Base-by-base conservation (phyloP, 768 basidiomycete species). In the Rhizopogon sp. region DNA sequence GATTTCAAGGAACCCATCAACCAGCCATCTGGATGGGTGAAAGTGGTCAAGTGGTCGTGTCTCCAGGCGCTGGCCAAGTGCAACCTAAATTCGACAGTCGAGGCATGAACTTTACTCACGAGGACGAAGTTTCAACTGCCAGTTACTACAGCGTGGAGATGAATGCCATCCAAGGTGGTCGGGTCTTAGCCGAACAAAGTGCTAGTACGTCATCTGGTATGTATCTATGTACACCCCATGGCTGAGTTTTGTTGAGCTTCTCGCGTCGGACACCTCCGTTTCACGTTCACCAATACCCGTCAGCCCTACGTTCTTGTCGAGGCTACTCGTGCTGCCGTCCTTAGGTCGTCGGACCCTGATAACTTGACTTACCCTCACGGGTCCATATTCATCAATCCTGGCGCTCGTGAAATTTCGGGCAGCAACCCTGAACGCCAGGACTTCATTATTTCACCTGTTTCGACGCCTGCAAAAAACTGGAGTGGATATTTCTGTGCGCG, bases 1-100 rank as follows among this genome's bases (percentile, higher is more conserved):
- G 90, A 1, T 90, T 92, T 61, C 81, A 87, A 45, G 89, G 80
- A 5, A 91, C 90, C 3, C 83, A 89, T 52, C 90, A 90, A 60
- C 89, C 90, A 10, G 90, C 90, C 0, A 91, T 93, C 39, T 92
- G 89, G 90, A 92, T 93, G 89, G 90, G 86, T 2, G 88, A 88
- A 61, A 87, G 82, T 58, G 88, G 79, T 0, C 79, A 80, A 45
- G 79, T 84, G 3, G 74, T 79, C 5, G 73, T 90, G 25, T 75
- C 77, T 29, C 86, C 88, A 10, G 87, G 87, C 6, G 66, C 68
- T 7, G 78, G 79, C 16, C 54, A 63, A 3, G 72, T 89, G 1
- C 75, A 76, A 40, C 70, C 77, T 8, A 72, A 72, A 5, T 87
- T 90, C 56, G 81, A 83, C 42, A 69, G 80, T 43, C 76, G 87